Conservation (phyloP, 2,329 filamentous ascomycete species). For the Madurella fahalii region DNA sequence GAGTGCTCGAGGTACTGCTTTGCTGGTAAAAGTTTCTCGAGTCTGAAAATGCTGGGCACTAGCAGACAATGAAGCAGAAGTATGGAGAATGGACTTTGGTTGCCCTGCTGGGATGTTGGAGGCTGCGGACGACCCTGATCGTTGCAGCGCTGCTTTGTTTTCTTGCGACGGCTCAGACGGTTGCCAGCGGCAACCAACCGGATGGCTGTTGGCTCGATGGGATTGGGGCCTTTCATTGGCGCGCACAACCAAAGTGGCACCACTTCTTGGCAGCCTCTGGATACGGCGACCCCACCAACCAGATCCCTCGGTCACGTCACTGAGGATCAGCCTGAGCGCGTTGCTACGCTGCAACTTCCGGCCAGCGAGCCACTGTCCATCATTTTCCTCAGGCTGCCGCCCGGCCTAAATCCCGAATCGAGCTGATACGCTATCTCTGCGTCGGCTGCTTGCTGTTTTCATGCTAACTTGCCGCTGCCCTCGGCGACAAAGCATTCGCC, state of each 20-base stretch:
- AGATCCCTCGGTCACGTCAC: not conserved
- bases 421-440: no score
- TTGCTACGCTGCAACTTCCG: not conserved
- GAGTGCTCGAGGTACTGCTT: not conserved
- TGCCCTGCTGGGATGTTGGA: slow-evolving; percentile 21
- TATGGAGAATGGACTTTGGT: slow-evolving; percentile 18
- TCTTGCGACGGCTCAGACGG: slow-evolving; percentile 9
- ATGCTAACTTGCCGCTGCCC: no score
- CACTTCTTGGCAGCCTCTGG: not conserved
- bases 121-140: slow-evolving; percentile 14
- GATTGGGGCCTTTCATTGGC: slow-evolving; percentile 8
- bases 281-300: not conserved
- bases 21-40: slow-evolving; percentile 4
- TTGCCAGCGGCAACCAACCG: slow-evolving; percentile 18
- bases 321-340: not conserved
- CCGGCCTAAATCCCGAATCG: no score
- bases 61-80: slow-evolving; percentile 11
- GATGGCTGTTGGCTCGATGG: not conserved
- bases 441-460: no score
- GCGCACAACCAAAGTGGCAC: not conserved
- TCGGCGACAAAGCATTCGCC: no score
- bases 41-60: slow-evolving; percentile 10
- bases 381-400: no score
- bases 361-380: not conserved
- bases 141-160: slow-evolving; percentile 20